These are phyloP conservation scores for Kazachstania kunashirensis DNA, from an alignment of 805 yeast genomes.

Conservation along the genomic window DNA sequence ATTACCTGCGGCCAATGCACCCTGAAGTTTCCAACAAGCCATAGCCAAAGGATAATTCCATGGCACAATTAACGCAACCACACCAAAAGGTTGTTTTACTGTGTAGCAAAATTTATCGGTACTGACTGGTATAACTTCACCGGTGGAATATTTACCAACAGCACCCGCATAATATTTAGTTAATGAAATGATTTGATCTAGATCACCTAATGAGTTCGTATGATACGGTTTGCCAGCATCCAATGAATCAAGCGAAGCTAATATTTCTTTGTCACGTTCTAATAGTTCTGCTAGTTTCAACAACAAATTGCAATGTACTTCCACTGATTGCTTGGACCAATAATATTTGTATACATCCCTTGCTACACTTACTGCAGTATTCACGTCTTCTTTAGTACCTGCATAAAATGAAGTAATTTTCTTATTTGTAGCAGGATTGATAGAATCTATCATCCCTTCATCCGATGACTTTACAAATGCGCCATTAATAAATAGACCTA, in stretches of 20 bases:
- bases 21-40: conserved; percentile 39
- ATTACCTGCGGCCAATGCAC: conserved; percentile 44
- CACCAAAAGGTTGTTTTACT: conserved; percentile 41
- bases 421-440: conserved; percentile 43
- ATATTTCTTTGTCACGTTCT: conserved; percentile 35
- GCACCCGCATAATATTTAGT: conserved; percentile 60
- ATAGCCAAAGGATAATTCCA: conserved; percentile 41
- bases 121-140: conserved; percentile 52
- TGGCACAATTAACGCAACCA: conserved; percentile 38
- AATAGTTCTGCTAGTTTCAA: conserved; percentile 39
- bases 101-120: conserved; percentile 42
- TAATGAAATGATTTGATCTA: conserved; percentile 43
- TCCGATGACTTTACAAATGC: conserved; percentile 36
- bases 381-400: conserved; percentile 40
- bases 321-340: conserved; percentile 40
- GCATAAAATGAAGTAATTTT: conserved; percentile 38
- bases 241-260: conserved; percentile 46
- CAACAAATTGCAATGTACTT: conserved; percentile 34
- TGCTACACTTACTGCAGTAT: conserved; percentile 43
- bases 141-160: conserved; percentile 50
- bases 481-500: conserved; percentile 55
- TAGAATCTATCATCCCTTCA: conserved; percentile 34
- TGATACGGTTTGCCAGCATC: conserved; percentile 48
- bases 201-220: conserved; percentile 45
- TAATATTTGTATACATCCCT: conserved; percentile 34